Evolutionary conservation across 441 rosid species (phyloP).

Genomic region (Euphorbia neoarborescens): DNA sequence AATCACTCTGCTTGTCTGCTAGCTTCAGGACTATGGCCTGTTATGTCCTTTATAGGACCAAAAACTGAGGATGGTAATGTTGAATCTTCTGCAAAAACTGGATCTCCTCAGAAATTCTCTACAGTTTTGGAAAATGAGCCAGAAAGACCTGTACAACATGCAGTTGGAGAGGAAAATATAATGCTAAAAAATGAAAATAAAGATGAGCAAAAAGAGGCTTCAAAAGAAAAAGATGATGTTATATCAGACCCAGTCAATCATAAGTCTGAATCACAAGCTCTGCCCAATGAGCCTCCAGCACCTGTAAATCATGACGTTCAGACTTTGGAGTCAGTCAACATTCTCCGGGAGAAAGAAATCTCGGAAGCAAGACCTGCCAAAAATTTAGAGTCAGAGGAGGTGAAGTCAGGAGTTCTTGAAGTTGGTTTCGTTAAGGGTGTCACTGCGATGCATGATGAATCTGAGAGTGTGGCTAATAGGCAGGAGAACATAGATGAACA

Average conservation of each 20-base stretch:
- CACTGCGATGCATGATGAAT: constrained; percentile 28
- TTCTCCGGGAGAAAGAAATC: constrained; percentile 34
- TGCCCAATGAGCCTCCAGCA: constrained; percentile 35
- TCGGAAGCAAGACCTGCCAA: constrained; percentile 28
- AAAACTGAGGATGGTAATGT: constrained; percentile 38
- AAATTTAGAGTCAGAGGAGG: constrained; percentile 34
- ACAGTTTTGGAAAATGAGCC: constrained; percentile 33
- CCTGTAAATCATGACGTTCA: constrained; percentile 23
- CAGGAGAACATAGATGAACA: constrained; percentile 35
- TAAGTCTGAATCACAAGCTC: constrained; percentile 34
- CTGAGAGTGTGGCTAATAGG: constrained; percentile 27
- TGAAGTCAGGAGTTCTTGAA: constrained; percentile 33
- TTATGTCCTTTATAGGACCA: constrained; percentile 73
- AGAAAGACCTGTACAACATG: constrained; percentile 19
- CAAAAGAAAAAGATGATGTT: constrained; percentile 30
- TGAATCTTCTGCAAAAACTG: constrained; percentile 31
- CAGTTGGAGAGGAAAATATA: constrained; percentile 37
- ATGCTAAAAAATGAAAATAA: constrained; percentile 23
- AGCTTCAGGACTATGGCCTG: constrained; percentile 78
- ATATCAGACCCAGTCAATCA: constrained; percentile 29
- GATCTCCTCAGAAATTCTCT: constrained; percentile 26
- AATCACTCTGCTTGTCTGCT: constrained; percentile 16
- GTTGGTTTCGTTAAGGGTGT: constrained; percentile 30
- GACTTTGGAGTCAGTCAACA: constrained; percentile 27
- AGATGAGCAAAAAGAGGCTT: constrained; percentile 26